phyloP scores from a whole-genome alignment of 352 stramenopile species.

The Thraustotheca clavata region DNA sequence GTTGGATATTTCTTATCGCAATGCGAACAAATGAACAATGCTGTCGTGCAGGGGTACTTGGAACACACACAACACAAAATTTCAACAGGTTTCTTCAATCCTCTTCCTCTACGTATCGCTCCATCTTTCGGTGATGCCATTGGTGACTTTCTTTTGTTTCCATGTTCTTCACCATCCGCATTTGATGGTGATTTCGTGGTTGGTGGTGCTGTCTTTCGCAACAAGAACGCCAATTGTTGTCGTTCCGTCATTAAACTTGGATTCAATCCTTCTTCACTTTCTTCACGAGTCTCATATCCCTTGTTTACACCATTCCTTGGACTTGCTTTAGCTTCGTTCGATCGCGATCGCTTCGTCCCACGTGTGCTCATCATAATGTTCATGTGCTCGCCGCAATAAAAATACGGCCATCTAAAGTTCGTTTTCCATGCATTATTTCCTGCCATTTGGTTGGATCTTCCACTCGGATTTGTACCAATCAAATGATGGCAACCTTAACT shows the following conservation, averaged over 20 bases:
- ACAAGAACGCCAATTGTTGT: slow-evolving; percentile 66
- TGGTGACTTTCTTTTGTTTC: neutral
- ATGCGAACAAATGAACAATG: slow-evolving; percentile 52
- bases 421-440: slow-evolving; percentile 10
- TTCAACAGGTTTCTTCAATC: neutral
- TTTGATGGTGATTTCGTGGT: neutral
- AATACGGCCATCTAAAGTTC: neutral
- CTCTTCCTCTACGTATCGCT: neutral
- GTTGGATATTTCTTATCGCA: slow-evolving; percentile 81
- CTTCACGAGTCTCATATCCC: neutral
- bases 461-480: neutral
- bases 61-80: slow-evolving; percentile 50
- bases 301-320: neutral
- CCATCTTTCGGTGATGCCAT: neutral
- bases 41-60: slow-evolving; percentile 31
- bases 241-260: slow-evolving; percentile 72
- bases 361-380: neutral
- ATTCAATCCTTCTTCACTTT: slow-evolving; percentile 26
- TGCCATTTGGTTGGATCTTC: slow-evolving; percentile 8
- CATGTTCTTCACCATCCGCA: neutral
- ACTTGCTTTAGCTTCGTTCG: neutral
- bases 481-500: neutral
- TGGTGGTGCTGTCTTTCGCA: slow-evolving; percentile 43
- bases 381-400: neutral
- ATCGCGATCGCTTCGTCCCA: neutral